phyloP scores from a whole-genome alignment of 1,139 yeast genomes.

The Groenewaldozyma sp. region DNA sequence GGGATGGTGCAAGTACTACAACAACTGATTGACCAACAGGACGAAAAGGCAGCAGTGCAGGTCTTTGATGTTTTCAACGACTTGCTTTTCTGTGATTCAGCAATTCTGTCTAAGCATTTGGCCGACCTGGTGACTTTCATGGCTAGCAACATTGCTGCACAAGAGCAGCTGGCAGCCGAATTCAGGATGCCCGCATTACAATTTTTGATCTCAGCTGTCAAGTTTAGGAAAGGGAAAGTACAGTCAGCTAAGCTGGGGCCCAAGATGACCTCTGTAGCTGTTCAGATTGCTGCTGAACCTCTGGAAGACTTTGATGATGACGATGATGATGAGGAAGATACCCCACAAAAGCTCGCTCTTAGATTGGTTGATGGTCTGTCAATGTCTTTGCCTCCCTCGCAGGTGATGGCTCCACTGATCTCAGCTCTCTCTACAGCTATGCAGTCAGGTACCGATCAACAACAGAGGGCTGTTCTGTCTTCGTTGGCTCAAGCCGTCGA shows the following conservation, averaged over 20 bases:
- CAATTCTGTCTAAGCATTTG: conserved; percentile 69
- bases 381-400: conserved; percentile 82
- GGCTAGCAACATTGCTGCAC: conserved; percentile 58
- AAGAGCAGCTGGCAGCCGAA: conserved; percentile 65
- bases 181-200: conserved; percentile 76
- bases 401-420: conserved; percentile 73
- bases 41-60: conserved; percentile 60
- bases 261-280: conserved; percentile 61
- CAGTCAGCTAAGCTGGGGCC: conserved; percentile 69
- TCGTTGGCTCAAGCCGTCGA: conserved; percentile 76
- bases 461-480: conserved; percentile 81
- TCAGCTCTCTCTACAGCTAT: conserved; percentile 58
- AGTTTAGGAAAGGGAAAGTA: conserved; percentile 49
- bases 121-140: conserved; percentile 61
- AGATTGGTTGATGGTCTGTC: conserved; percentile 74
- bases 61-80: conserved; percentile 83
- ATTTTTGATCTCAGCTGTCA: conserved; percentile 73
- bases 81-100: conserved; percentile 64
- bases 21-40: conserved; percentile 62
- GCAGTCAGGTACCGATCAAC: conserved; percentile 56
- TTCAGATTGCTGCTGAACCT: conserved; percentile 74
- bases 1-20: conserved; percentile 73
- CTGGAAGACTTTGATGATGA: conserved; percentile 50
- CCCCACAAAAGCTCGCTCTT: conserved; percentile 70
- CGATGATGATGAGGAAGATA: conserved; percentile 83